Percentiles rank a stretch among this genome's conserved stretches.
These are phyloP conservation scores for Plicaturopsis crispa DNA, from an alignment of 768 basidiomycete genomes.

Conservation along the genomic window DNA sequence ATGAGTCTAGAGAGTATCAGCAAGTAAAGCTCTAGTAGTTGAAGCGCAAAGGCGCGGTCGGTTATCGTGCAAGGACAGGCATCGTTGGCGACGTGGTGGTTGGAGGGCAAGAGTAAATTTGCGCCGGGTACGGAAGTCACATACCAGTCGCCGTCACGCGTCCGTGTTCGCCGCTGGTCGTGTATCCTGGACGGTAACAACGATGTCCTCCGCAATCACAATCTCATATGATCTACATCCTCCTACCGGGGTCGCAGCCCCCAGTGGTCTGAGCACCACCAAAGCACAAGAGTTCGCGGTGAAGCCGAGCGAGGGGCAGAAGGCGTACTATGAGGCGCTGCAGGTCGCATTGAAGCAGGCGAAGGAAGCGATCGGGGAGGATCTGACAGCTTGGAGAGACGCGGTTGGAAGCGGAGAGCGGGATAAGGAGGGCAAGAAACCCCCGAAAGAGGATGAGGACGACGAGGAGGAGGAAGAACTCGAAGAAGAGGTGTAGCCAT, in stretches of 20 bases:
- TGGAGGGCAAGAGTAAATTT: constrained; percentile 8
- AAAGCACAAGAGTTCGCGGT: constrained; percentile 18
- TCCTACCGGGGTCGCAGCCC: too few relatives aligned
- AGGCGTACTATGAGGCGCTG: constrained; percentile 28
- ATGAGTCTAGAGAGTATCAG: constrained; percentile 11
- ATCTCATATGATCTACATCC: constrained; percentile 15
- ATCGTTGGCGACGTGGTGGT: constrained; percentile 25
- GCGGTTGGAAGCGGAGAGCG: constrained; percentile 36
- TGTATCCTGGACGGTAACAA: too few relatives aligned
- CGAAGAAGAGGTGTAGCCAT: not conserved
- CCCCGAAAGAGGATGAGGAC: constrained; percentile 25
- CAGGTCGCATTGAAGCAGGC: constrained; percentile 28
- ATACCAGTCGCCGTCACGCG: too few relatives aligned
- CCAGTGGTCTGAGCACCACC: constrained; percentile 14
- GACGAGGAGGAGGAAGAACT: constrained; percentile 26
- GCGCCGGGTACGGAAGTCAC: too few relatives aligned
- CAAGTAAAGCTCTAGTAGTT: constrained; percentile 30
- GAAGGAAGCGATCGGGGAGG: constrained; percentile 30
- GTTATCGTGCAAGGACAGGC: constrained; percentile 47
- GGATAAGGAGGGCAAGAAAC: constrained; percentile 30
- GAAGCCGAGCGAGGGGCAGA: constrained; percentile 12
- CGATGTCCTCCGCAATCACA: constrained; percentile 7
- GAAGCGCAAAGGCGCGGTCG: too few relatives aligned
- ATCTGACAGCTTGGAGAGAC: constrained; percentile 47
- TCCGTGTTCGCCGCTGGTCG: too few relatives aligned